A percentile compares a stretch with the other conserved stretches of the same genome.
phyloP scores from a whole-genome alignment of 2,329 filamentous ascomycete genomes.

The Monosporascus ibericus region DNA sequence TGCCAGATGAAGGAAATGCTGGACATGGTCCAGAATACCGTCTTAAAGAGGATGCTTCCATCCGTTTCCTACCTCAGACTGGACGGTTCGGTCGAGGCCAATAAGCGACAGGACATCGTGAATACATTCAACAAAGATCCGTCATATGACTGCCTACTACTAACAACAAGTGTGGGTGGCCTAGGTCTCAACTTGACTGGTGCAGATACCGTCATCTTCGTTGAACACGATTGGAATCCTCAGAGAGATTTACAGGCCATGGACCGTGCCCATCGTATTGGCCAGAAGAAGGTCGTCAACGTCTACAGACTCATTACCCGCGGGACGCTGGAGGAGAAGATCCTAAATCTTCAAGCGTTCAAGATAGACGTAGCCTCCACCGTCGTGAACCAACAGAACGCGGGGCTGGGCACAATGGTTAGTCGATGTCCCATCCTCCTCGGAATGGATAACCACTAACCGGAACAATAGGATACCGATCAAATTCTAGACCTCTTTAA shows the following conservation, averaged over 20 bases:
- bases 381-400: constrained; percentile 98
- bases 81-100: constrained; percentile 87
- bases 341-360: constrained; percentile 94
- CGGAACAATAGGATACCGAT: constrained; percentile 68
- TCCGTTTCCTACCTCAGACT: constrained; percentile 90
- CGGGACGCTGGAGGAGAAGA: constrained; percentile 97
- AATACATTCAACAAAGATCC: constrained; percentile 98
- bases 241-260: constrained; percentile 98
- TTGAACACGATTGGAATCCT: constrained; percentile 99
- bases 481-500: constrained; percentile 97
- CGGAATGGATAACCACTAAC: constrained; percentile 10
- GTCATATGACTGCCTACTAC: constrained; percentile 85
- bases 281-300: constrained; percentile 99
- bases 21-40: constrained; percentile 95
- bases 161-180: constrained; percentile 93
- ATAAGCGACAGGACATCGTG: constrained; percentile 92
- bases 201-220: constrained; percentile 97
- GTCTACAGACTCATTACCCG: constrained; percentile 95
- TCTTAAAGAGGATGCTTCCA: constrained; percentile 84
- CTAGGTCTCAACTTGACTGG: constrained; percentile 92
- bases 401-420: constrained; percentile 58
- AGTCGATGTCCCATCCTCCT: constrained; percentile 6
- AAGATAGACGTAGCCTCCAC: constrained; percentile 98
- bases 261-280: constrained; percentile 96
- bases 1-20: constrained; percentile 99